phyloP scores from a whole-genome alignment of 2,329 filamentous ascomycete genomes.

The Aspergillus candidus region DNA sequence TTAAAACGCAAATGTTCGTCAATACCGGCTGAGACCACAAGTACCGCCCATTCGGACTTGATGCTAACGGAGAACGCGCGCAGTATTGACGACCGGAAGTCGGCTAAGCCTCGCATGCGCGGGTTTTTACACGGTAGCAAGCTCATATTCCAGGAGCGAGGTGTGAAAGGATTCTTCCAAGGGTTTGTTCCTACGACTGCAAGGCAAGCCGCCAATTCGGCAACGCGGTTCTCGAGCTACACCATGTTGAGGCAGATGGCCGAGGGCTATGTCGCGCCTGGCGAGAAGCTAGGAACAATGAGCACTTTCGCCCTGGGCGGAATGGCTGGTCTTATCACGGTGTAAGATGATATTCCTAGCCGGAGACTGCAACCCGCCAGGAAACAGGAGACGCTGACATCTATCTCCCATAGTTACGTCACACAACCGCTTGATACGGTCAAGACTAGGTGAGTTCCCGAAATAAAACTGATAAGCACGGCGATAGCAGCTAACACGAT shows the following conservation, averaged over 20 bases:
- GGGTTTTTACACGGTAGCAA: slow-evolving; percentile 87
- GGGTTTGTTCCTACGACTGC: slow-evolving; percentile 93
- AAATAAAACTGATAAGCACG: neutral
- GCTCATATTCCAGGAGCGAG: slow-evolving; percentile 82
- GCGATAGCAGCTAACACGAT: slow-evolving; percentile 10
- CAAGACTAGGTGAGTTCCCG: slow-evolving; percentile 61
- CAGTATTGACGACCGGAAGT: slow-evolving; percentile 92
- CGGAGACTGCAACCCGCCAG: neutral
- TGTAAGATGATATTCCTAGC: slow-evolving; percentile 43
- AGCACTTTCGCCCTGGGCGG: slow-evolving; percentile 90
- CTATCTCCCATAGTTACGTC: slow-evolving; percentile 35
- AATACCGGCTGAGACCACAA: slow-evolving; percentile 2
- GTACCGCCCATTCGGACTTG: neutral
- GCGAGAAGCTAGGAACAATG: slow-evolving; percentile 83
- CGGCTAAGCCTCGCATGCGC: slow-evolving; percentile 73
- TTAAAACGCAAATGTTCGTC: slow-evolving; percentile 83
- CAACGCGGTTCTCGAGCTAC: slow-evolving; percentile 84
- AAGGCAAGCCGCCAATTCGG: slow-evolving; percentile 89
- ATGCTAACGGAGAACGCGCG: neutral
- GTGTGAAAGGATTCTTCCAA: slow-evolving; percentile 89
- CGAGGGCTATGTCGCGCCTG: slow-evolving; percentile 84
- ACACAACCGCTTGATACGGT: slow-evolving; percentile 79
- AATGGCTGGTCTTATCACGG: slow-evolving; percentile 82
- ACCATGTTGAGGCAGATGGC: slow-evolving; percentile 86
- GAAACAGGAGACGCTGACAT: slow-evolving; percentile 5